These are phyloP conservation scores for Solanum virginianum DNA, from an alignment of 257 asterid genomes.

Conservation along the genomic window DNA sequence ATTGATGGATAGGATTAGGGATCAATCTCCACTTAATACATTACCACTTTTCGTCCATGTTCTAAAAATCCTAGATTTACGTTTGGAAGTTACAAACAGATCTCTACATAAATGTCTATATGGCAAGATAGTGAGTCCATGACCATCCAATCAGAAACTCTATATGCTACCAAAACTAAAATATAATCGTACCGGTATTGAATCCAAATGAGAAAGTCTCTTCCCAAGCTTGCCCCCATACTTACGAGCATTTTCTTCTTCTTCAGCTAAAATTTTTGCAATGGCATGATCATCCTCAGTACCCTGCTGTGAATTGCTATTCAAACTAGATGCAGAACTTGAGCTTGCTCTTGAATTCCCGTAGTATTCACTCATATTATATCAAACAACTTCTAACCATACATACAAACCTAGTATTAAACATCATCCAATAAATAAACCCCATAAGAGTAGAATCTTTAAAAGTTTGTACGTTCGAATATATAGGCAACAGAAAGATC, in stretches of 20 bases:
- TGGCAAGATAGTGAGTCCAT: neutral
- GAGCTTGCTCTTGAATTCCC: conserved; percentile 37
- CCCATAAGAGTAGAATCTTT: neutral
- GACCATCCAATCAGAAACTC: neutral
- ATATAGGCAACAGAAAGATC: neutral
- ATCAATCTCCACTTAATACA: neutral
- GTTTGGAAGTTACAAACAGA: neutral
- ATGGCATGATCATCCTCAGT: conserved; percentile 94
- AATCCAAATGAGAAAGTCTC: conserved; percentile 86
- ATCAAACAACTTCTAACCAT: neutral
- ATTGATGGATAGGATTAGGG: neutral
- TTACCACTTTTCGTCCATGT: neutral
- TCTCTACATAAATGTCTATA: neutral
- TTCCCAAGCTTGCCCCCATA: conserved; percentile 45
- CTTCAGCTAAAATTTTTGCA: conserved; percentile 68
- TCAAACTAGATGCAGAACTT: conserved; percentile 60
- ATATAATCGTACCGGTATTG: conserved; percentile 54
- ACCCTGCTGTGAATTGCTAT: conserved; percentile 57
- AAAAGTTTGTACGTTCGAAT: neutral
- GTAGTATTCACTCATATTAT: conserved; percentile 27
- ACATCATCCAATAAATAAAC: neutral
- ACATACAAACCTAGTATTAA: neutral
- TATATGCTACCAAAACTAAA: neutral
- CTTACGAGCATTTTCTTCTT: conserved; percentile 23
- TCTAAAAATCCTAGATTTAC: neutral